These are phyloP conservation scores for Penicillium sp. DNA, from an alignment of 2,329 filamentous ascomycete genomes.

Conservation along the genomic window DNA sequence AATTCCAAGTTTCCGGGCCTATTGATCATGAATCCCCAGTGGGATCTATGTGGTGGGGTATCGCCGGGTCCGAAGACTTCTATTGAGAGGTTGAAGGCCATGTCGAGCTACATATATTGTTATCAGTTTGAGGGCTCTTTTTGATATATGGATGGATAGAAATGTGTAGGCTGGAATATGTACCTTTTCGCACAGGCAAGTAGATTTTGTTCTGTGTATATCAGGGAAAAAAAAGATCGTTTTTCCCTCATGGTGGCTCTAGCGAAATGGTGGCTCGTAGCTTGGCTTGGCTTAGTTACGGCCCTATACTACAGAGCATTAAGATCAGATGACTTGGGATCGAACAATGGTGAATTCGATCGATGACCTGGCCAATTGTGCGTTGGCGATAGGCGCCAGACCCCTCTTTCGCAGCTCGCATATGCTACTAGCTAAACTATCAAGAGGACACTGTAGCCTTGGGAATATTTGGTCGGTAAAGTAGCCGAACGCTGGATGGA, in stretches of 20 bases:
- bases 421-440: background rate
- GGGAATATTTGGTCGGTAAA: no score
- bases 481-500: background rate
- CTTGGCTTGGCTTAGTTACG: background rate
- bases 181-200: background rate
- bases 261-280: background rate
- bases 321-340: conserved; percentile 4
- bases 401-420: conserved; percentile 1
- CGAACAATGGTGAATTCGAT: conserved; percentile 1
- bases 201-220: background rate
- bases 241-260: background rate
- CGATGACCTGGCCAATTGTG: conserved; percentile 1
- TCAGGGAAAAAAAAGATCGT: background rate
- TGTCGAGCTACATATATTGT: background rate
- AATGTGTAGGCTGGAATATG: background rate
- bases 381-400: background rate
- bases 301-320: background rate
- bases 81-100: conserved; percentile 24
- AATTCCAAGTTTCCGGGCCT: conserved; percentile 13
- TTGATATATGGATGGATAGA: background rate
- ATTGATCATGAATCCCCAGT: conserved; percentile 29
- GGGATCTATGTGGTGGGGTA: conserved; percentile 23
- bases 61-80: conserved; percentile 26
- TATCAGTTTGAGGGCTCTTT: background rate
- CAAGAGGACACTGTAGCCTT: background rate